Percentiles rank a stretch among this genome's conserved stretches.
phyloP scores from a whole-genome alignment of 306 rosid genomes.

The Gillenia trifoliata region DNA sequence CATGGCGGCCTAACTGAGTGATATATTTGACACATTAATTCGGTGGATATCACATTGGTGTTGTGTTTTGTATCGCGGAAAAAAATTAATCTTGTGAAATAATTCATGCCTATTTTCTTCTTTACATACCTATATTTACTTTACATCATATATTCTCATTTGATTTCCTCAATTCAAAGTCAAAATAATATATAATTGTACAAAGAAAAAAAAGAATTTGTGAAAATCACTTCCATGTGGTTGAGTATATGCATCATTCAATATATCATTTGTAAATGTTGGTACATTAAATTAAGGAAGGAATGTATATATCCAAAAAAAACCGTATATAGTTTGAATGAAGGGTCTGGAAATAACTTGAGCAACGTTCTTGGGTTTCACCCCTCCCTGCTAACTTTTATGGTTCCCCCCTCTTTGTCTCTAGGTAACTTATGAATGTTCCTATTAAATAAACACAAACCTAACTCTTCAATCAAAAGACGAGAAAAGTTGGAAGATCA shows the following conservation, averaged over 20 bases:
- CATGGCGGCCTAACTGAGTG: background rate
- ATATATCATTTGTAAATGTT: no score
- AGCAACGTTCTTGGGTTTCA: slow-evolving; percentile 10
- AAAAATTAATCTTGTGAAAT: no score
- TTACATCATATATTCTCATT: background rate
- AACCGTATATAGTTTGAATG: background rate
- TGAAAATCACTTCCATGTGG: no score
- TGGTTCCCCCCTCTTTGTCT: slow-evolving; percentile 12
- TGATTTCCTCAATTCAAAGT: background rate
- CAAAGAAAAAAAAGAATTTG: no score
- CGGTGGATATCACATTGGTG: background rate
- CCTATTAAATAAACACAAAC: slow-evolving; percentile 20
- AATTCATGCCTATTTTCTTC: no score
- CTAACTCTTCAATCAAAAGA: slow-evolving; percentile 20
- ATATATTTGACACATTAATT: no score
- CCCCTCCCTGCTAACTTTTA: background rate
- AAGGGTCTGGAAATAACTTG: background rate
- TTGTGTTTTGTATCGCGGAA: no score
- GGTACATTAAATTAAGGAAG: no score
- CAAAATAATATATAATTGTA: no score
- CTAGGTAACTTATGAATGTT: slow-evolving; percentile 18
- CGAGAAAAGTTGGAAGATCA: slow-evolving; percentile 1
- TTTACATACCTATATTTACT: no score
- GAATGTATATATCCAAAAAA: no score
- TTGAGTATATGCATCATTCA: no score